Conservation (phyloP, 371 early-diverging fungal species). For the Syncephalastrum monosporum region DNA sequence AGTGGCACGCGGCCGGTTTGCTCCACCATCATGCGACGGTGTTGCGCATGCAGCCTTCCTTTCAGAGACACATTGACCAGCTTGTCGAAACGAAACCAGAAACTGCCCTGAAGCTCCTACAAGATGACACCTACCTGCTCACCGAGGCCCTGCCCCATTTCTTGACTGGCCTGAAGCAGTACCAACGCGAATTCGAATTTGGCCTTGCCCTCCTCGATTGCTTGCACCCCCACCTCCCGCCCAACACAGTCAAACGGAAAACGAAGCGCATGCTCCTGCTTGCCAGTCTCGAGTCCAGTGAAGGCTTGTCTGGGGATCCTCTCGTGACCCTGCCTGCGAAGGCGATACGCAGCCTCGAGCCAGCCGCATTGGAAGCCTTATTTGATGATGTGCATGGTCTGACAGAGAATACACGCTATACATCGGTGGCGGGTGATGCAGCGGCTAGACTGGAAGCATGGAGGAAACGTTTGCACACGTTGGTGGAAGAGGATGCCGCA, state of each 20-base stretch:
- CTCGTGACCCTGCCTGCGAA: constrained; percentile 20
- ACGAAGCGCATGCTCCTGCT: constrained; percentile 54
- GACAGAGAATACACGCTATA: not conserved
- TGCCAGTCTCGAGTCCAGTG: constrained; percentile 44
- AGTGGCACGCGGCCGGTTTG: constrained; percentile 21
- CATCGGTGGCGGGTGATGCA: constrained; percentile 6
- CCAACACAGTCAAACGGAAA: constrained; percentile 40
- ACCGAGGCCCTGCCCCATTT: constrained; percentile 38
- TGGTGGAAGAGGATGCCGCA: constrained; percentile 10
- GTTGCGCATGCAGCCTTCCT: constrained; percentile 78
- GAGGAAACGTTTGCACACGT: constrained; percentile 8
- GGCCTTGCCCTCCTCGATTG: constrained; percentile 51
- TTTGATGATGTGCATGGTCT: constrained; percentile 4
- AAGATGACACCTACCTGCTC: constrained; percentile 54
- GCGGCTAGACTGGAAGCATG: constrained; percentile 11
- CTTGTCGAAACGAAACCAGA: constrained; percentile 43
- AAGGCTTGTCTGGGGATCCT: constrained; percentile 21
- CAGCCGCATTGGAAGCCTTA: constrained; percentile 11
- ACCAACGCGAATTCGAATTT: constrained; percentile 52
- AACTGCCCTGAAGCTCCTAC: constrained; percentile 48
- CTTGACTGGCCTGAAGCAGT: constrained; percentile 37
- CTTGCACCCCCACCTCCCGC: constrained; percentile 50
- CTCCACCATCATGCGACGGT: constrained; percentile 56
- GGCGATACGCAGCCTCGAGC: constrained; percentile 30
- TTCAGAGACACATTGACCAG: constrained; percentile 54